Base-by-base conservation (phyloP, 225 moss, liverwort and hornwort species). In the Neckera pumila region DNA sequence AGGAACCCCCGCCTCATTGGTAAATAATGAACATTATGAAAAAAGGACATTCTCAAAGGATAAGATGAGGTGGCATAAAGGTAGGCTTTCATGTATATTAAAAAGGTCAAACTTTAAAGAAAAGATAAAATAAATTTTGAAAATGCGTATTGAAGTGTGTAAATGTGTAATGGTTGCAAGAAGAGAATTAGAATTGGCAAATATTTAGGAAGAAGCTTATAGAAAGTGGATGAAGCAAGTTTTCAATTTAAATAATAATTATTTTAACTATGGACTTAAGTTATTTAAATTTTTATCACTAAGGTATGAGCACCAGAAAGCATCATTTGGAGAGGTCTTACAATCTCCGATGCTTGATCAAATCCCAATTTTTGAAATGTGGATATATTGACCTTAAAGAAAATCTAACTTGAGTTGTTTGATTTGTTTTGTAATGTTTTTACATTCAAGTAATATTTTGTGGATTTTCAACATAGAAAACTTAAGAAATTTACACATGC, bases 201-300 rank as follows among this genome's bases (percentile, higher is more conserved):
- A 16, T 7, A 72, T 43, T 43, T 43, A 27, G 2, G 6, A 43
- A 43, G 27, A 72, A 6, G 5, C 27, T 27, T 1, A 42, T 8
- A 0, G 4, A 1, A 72, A 15, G 26, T 0, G 2, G 3, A 1
- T 27, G 9, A 15, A 0, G 3, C 3, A 42, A 71, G 5, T 26
- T 42, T 42, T 26, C 0, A 0, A 71, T 42, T 71, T 26, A n/a
- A n/a, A 3, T 23, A 14, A 7, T 25, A 40, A 21, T 0, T 0
- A 36, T 20, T 66, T 69, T 14, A 23, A 40, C 25, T 14, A 70
- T 40, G 5, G 3, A 70, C 3, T 40, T 4, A 25, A 26, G 26
- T 8, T 26, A 40, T 40, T 25, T 25, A 70, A 40, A 38, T 12
- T 4, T 69, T 69, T 22, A 3, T 22, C 8, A 40, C 3, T 40